These are phyloP conservation scores for Cryptococcus sp. DNA, from an alignment of 1,284 basidiomycete species.

Conservation along the genomic window DNA sequence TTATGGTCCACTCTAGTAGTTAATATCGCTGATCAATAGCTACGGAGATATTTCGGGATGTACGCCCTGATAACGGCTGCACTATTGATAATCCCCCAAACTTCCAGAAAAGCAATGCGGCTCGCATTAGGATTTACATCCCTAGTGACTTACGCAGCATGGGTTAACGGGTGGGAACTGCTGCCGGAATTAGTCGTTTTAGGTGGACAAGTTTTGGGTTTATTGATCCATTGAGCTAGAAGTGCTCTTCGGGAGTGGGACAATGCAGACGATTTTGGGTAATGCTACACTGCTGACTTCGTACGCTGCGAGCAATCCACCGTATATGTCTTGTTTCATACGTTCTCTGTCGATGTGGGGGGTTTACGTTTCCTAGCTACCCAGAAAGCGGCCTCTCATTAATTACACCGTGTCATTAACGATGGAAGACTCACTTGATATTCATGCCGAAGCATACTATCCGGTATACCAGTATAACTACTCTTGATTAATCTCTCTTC, in stretches of 20 bases:
- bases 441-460: conserved; percentile 80
- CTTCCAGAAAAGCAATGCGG: background rate
- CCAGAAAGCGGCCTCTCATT: conserved; percentile 64
- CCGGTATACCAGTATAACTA: conserved; percentile 79
- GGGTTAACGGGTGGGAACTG: background rate
- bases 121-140: background rate
- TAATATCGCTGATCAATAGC: background rate
- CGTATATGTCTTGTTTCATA: too few relatives aligned
- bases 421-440: conserved; percentile 57
- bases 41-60: background rate
- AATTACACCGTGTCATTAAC: background rate
- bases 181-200: background rate
- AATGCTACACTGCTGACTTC: too few relatives aligned
- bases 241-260: too few relatives aligned
- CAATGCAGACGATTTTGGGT: too few relatives aligned
- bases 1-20: too few relatives aligned
- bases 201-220: background rate
- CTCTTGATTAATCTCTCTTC: conserved; percentile 74
- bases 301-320: too few relatives aligned
- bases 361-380: conserved; percentile 62
- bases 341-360: background rate
- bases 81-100: background rate
- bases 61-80: background rate
- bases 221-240: background rate
- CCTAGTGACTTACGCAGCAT: background rate